Conservation (phyloP, 2,329 filamentous ascomycete species). For the Mariannaea sp. region DNA sequence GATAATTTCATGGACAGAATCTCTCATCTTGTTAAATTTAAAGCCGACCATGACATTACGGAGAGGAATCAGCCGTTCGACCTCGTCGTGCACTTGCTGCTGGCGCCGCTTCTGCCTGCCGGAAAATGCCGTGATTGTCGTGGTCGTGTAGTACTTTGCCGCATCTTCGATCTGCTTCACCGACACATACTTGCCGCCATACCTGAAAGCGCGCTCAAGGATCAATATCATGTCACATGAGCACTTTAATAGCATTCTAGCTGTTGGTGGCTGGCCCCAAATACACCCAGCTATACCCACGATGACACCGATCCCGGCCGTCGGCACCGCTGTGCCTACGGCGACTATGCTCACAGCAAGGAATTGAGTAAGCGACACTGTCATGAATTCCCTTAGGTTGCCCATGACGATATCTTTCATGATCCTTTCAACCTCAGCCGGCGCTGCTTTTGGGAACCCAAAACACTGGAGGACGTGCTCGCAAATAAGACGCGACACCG, state of each 20-base stretch:
- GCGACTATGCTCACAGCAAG: constrained; percentile 19
- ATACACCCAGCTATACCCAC: constrained; percentile 28
- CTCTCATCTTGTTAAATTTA: constrained; percentile 33
- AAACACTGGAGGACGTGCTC: constrained; percentile 37
- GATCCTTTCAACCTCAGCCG: constrained; percentile 30
- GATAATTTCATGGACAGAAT: constrained; percentile 24
- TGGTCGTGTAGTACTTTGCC: constrained; percentile 31
- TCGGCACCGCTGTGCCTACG: constrained; percentile 28
- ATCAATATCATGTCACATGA: constrained; percentile 37
- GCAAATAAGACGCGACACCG: constrained; percentile 36
- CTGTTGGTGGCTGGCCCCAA: constrained; percentile 26
- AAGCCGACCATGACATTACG: constrained; percentile 31
- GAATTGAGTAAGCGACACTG: constrained; percentile 33
- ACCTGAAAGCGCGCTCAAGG: constrained; percentile 31
- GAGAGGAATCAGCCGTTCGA: constrained; percentile 31
- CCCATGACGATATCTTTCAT: constrained; percentile 34
- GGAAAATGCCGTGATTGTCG: constrained; percentile 26
- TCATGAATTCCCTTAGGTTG: constrained; percentile 29
- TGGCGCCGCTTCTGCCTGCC: constrained; percentile 31
- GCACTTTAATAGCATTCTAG: constrained; percentile 35
- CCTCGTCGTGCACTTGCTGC: constrained; percentile 34
- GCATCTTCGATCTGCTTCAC: constrained; percentile 36
- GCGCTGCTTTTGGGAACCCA: constrained; percentile 34
- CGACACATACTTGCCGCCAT: constrained; percentile 35
- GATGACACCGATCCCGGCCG: constrained; percentile 27